phyloP scores from a whole-genome alignment of 2,329 filamentous ascomycete species.

The Ophiostoma tasmaniense region DNA sequence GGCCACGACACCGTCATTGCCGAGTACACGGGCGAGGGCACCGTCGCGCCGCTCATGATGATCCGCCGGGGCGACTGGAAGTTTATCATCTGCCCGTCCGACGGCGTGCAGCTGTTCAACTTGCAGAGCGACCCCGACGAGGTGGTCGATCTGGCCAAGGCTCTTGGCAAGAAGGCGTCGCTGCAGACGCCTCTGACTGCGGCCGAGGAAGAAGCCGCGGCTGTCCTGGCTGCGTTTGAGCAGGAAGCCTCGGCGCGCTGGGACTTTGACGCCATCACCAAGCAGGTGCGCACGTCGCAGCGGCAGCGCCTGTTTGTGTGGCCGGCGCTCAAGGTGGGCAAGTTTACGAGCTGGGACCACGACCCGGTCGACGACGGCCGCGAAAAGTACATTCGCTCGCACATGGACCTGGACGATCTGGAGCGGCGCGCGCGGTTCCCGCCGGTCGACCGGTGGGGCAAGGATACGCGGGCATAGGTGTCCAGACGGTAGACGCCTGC shows the following conservation, averaged over 20 bases:
- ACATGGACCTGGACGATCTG: conserved; percentile 71
- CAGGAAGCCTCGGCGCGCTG: conserved; percentile 66
- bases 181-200: conserved; percentile 28
- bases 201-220: conserved; percentile 39
- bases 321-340: conserved; percentile 67
- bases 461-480: conserved; percentile 32
- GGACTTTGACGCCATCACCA: conserved; percentile 71
- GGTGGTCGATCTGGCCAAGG: conserved; percentile 59
- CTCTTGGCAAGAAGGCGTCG: conserved; percentile 30
- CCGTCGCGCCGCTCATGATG: conserved; percentile 84
- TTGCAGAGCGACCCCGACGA: conserved; percentile 67
- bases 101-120: conserved; percentile 79
- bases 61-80: conserved; percentile 86
- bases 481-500: no score
- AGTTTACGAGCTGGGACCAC: conserved; percentile 78
- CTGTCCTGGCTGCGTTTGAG: conserved; percentile 57
- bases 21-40: conserved; percentile 92
- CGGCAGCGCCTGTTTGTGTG: conserved; percentile 71
- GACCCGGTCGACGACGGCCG: conserved; percentile 63
- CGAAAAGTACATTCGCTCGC: conserved; percentile 74
- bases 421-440: conserved; percentile 70
- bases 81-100: conserved; percentile 76
- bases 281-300: conserved; percentile 67
- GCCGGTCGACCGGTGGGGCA: conserved; percentile 48
- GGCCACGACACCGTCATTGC: conserved; percentile 72